phyloP scores from a whole-genome alignment of 176 grass and related monocot species.

The Chloris gayana region DNA sequence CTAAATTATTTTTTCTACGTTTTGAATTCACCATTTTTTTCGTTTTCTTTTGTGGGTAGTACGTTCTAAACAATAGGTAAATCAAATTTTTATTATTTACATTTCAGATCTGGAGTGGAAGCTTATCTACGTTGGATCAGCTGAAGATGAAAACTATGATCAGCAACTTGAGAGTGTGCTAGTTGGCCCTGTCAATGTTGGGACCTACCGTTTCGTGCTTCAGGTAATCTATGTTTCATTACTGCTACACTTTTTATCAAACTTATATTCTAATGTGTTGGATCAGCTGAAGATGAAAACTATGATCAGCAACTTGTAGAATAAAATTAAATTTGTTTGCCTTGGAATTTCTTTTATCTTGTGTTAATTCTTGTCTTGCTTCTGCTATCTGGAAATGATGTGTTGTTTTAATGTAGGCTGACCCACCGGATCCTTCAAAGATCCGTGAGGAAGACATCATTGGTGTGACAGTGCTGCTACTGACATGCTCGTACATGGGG shows the following conservation, averaged over 20 bases:
- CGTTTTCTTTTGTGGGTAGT: neutral
- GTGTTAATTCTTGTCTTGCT: neutral
- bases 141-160: conserved; percentile 97
- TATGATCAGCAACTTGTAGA: neutral
- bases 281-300: too few species aligned
- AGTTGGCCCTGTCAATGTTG: conserved; percentile 96
- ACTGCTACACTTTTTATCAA: conserved; percentile 17
- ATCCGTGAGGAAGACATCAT: conserved; percentile 98
- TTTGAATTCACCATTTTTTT: conserved; percentile 8
- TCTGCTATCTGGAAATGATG: neutral
- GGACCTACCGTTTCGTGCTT: conserved; percentile 93
- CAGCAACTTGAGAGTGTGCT: conserved; percentile 94
- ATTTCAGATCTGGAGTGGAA: conserved; percentile 91
- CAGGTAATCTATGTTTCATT: conserved; percentile 53
- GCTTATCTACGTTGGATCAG: conserved; percentile 94
- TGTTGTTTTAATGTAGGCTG: conserved; percentile 56
- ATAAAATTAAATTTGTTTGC: neutral
- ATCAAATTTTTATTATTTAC: neutral
- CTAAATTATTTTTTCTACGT: neutral
- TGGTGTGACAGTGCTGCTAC: conserved; percentile 86
- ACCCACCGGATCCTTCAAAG: conserved; percentile 91
- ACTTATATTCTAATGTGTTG: neutral
- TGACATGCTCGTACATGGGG: conserved; percentile 95
- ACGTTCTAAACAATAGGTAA: conserved; percentile 1
- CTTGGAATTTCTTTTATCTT: neutral